Conservation (phyloP, 164 flowering plant genomes). For the Annona cherimola region DNA sequence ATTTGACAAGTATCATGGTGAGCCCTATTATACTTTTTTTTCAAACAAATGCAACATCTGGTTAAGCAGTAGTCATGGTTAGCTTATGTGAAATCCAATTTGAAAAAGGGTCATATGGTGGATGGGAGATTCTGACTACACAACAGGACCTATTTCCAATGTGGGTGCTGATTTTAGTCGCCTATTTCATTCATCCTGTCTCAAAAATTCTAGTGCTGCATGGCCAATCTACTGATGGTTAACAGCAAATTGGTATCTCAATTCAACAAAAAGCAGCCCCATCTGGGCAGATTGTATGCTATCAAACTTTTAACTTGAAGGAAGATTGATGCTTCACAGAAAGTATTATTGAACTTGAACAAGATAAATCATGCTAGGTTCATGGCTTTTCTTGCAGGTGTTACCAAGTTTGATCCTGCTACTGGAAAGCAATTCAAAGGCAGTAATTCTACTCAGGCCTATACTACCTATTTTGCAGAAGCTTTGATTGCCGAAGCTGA, state of each 20-base stretch:
- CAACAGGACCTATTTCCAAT: neutral
- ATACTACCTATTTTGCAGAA: constrained; percentile 90
- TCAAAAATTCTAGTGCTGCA: neutral
- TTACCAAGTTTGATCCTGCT: constrained; percentile 84
- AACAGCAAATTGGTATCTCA: neutral
- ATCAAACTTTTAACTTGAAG: neutral
- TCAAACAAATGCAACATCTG: neutral
- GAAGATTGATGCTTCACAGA: neutral
- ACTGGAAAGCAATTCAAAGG: constrained; percentile 89
- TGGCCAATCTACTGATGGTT: neutral
- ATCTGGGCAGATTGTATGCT: neutral
- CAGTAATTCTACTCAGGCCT: constrained; percentile 63
- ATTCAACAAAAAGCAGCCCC: neutral
- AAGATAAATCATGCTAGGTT: neutral
- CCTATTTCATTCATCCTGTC: neutral
- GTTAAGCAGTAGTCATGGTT: neutral
- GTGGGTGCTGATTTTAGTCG: neutral
- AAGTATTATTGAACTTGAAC: neutral
- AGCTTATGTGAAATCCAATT: neutral
- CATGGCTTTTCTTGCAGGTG: constrained; percentile 45
- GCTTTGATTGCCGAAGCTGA: constrained; percentile 97
- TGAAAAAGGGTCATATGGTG: neutral
- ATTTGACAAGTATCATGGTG: constrained; percentile 97
- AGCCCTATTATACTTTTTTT: neutral
- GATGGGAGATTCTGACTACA: neutral